These are phyloP conservation scores for Phytophthora nicotianae DNA, from an alignment of 352 stramenopile species.

Conservation along the genomic window DNA sequence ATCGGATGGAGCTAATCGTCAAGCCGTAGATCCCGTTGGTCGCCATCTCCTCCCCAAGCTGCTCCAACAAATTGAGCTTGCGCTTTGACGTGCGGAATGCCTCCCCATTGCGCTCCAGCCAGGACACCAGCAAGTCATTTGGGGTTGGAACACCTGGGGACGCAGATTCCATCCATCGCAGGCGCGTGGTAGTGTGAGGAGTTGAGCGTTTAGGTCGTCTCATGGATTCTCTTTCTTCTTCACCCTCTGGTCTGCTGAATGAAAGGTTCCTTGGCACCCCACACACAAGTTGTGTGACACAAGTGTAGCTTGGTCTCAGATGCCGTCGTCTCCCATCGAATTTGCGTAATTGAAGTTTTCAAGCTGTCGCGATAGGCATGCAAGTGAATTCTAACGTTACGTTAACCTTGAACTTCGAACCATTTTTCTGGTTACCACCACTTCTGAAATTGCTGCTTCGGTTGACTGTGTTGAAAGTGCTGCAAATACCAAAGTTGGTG, in stretches of 20 bases:
- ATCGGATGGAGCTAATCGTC: conserved; percentile 16
- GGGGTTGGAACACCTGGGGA: conserved; percentile 6
- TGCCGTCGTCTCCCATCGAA: too few relatives aligned
- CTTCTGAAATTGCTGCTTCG: too few relatives aligned
- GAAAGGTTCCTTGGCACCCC: too few relatives aligned
- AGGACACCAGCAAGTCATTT: conserved; percentile 19
- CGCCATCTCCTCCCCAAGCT: conserved; percentile 24
- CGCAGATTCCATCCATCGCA: conserved; percentile 15
- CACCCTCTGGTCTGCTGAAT: too few relatives aligned
- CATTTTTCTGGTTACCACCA: too few relatives aligned
- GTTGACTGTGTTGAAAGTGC: too few relatives aligned
- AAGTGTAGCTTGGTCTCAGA: conserved; percentile 1
- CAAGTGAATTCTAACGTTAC: too few relatives aligned
- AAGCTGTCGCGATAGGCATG: too few relatives aligned
- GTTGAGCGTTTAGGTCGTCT: conserved; percentile 1
- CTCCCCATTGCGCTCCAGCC: conserved; percentile 21
- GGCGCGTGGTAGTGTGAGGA: not conserved
- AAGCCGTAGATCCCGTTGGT: conserved; percentile 20
- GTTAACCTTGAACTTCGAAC: too few relatives aligned
- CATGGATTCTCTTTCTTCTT: not conserved
- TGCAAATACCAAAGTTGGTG: too few relatives aligned
- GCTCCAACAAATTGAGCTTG: conserved; percentile 14
- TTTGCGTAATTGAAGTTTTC: too few relatives aligned
- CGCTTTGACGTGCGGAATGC: conserved; percentile 15
- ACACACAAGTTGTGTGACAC: too few relatives aligned